Percentiles rank a stretch among this genome's conserved stretches.
These are phyloP conservation scores for Xylaria grammica DNA, from an alignment of 495 filamentous ascomycete species.

Conservation along the genomic window DNA sequence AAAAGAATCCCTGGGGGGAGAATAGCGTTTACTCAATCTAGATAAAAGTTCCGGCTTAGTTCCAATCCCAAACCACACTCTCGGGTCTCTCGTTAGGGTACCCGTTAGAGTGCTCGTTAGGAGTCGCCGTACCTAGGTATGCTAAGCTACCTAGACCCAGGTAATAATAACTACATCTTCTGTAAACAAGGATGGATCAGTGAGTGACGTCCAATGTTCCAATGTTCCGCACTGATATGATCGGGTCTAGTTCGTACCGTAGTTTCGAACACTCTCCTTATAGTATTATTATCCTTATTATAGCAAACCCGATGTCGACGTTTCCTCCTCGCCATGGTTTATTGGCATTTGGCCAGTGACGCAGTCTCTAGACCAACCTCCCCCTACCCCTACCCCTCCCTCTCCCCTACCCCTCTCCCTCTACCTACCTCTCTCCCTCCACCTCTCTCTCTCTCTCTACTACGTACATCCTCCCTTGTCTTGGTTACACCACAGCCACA, in stretches of 20 bases:
- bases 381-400: not conserved
- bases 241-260: not conserved
- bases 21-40: not conserved
- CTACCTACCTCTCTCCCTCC: not conserved
- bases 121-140: not conserved
- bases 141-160: no score
- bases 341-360: not conserved
- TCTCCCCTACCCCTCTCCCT: not conserved
- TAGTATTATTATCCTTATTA: no score
- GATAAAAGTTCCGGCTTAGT: conserved; percentile 10
- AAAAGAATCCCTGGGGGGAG: not conserved
- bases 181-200: no score
- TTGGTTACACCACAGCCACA: conserved; percentile 14
- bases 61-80: conserved; percentile 21
- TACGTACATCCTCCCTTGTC: not conserved
- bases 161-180: no score
- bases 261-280: not conserved
- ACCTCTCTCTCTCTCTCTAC: not conserved
- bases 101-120: not conserved
- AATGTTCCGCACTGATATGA: not conserved
- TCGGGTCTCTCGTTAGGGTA: conserved; percentile 8
- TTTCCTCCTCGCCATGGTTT: not conserved
- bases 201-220: no score
- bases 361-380: not conserved
- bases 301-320: not conserved